Evolutionary conservation across 2,329 filamentous ascomycete species (phyloP), one percentile per base, ranked within the genome.

Genomic region (Sarocladiaceae sp.): DNA sequence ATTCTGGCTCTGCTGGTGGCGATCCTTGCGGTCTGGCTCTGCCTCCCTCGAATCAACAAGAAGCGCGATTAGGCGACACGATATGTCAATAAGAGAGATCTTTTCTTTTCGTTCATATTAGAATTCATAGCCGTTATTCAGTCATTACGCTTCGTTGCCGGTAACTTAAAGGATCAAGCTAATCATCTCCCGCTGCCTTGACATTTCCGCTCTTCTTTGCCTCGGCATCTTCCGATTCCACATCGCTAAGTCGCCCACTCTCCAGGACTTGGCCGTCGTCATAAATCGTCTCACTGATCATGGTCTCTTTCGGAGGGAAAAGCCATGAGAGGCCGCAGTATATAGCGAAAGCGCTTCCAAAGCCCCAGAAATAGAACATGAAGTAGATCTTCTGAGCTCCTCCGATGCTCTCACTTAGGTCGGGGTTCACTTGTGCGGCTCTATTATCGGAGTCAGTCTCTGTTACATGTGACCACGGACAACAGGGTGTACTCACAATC

Each of bases 1-100:
- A 62, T 74, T n/a, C 57, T 77, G 18, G 68, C 63, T 1, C 47
- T 76, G 20, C 52, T 76, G 24, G 69, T 50, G 2, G 55, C 61
- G 7, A 64, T 70, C 46, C 50, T 68, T 7, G 43, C 58, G 2
- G 39, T 72, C 7, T 75, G 71, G 72, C 48, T 64, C 23, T 56
- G 61, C 11, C 48, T 74, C 39, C 65, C 64, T 2, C 55, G 55
- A 19, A 58, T 69, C 26, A 53, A 52, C 9, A 62, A 61, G 53
- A 64, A 61, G 52, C 57, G 53, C 37, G 60, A 62, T 13, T 65
- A 50, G 50, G n/a, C n/a, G n/a, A n/a, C n/a, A n/a, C n/a, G n/a
- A 29, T 29, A 29, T 13, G 26, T 29, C 26, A 29, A n/a, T n/a
- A n/a, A n/a, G n/a, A n/a, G n/a, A n/a, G n/a, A n/a, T n/a, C n/a